Conservation (phyloP, 345 rosid genomes). For the Xanthoceras sorbifolium region DNA sequence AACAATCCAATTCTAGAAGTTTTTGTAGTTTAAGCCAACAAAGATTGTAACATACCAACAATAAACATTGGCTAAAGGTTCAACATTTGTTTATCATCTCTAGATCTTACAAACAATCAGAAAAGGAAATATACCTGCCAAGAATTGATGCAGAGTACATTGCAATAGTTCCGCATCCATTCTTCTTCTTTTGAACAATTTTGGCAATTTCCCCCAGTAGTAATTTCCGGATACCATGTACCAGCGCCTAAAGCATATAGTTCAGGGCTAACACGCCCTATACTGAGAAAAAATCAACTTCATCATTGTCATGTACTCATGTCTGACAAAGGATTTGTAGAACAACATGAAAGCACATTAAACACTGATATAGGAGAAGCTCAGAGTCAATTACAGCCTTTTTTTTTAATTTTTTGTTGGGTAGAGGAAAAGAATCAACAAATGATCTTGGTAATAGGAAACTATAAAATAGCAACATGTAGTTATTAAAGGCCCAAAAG, state of each 20-base stretch:
- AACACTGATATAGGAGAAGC: background rate
- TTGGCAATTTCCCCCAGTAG: conserved; percentile 21
- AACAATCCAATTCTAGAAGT: background rate
- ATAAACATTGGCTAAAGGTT: background rate
- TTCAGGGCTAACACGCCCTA: conserved; percentile 89
- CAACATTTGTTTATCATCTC: conserved; percentile 4
- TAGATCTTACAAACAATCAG: background rate
- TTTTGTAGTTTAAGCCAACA: background rate
- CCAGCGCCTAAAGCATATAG: conserved; percentile 81
- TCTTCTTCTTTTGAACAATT: conserved; percentile 37
- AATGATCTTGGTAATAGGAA: background rate
- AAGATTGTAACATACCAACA: background rate
- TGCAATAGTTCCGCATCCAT: conserved; percentile 64
- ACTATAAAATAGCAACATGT: background rate
- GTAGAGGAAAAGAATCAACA: background rate
- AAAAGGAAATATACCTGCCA: conserved; percentile 70
- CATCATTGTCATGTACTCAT: background rate
- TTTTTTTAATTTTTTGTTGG: background rate
- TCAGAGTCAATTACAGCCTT: background rate
- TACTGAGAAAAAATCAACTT: conserved; percentile 49
- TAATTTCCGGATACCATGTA: conserved; percentile 48
- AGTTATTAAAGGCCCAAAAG: background rate
- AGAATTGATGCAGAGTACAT: conserved; percentile 78
- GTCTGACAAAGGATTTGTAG: background rate
- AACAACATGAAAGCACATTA: conserved; percentile 5